Base-by-base conservation (phyloP, 495 filamentous ascomycete species). In the Physcia stellaris region DNA sequence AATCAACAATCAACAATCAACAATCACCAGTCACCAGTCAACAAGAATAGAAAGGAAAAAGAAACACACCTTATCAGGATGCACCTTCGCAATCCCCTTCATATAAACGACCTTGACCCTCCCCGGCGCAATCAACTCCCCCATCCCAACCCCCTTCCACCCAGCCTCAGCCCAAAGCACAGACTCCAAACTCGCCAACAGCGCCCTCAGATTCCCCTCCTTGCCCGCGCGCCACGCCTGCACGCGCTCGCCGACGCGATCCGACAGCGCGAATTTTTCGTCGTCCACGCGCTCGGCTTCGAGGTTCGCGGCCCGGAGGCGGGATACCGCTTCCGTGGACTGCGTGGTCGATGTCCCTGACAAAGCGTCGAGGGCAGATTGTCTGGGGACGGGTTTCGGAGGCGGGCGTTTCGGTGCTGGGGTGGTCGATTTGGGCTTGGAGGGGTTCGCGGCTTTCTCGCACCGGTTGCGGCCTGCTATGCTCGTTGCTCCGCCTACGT, bases 31-130 rank as follows among this genome's bases (percentile, higher is more conserved):
- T n/a, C n/a, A n/a, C n/a, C n/a, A n/a, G n/a, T n/a, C 16, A 22
- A 24, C 6, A 39, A n/a, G 3, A 6, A 15, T n/a, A 20, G 3
- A 4, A 24, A 5, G 15, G 32, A 46, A 35, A 21, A 23, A 23
- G 39, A 39, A 45, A 63, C 74, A 56, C 65, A 95, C 90, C 79
- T 98, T 98, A 56, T 98, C 90, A 43, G 90, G 90, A 68, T 98
- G 90, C 46, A 90, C 86, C 70, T 94, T 96, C 4, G 77, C 81
- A 75, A 98, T 95, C 4, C 85, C 90, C 72, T 93, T 94, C 90
- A 98, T 96, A 52, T 98, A 98, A 40, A 82, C 70, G 39, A 96
- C 75, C 74, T 98, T 98, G 35, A 95, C 90, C 68, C 83, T 93
- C 33, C 77, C 79, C 29, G 86, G 77, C 64, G 93, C 63, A 26